phyloP scores from a whole-genome alignment of 1,284 basidiomycete species.

The Phenoliferia sp. region DNA sequence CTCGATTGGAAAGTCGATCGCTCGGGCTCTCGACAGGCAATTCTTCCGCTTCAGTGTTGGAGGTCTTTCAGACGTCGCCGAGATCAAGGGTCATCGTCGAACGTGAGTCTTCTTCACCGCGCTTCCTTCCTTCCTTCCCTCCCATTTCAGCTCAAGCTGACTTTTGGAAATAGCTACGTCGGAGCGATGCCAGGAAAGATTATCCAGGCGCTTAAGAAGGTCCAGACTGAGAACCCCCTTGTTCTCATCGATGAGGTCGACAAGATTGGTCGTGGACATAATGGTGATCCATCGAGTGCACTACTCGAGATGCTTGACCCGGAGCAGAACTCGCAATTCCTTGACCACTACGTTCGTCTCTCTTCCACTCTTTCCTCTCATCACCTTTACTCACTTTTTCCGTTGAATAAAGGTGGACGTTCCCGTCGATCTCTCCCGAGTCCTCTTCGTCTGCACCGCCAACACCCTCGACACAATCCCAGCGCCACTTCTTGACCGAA shows the following conservation, averaged over 20 bases:
- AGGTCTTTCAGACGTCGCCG: conserved; percentile 92
- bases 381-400: not conserved
- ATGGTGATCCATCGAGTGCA: conserved; percentile 92
- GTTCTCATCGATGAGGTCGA: conserved; percentile 93
- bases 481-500: conserved; percentile 78
- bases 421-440: conserved; percentile 90
- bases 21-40: conserved; percentile 73
- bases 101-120: conserved; percentile 74
- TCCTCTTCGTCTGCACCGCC: conserved; percentile 94
- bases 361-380: not conserved
- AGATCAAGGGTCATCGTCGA: conserved; percentile 96
- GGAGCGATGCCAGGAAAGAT: conserved; percentile 92
- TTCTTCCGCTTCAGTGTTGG: conserved; percentile 98
- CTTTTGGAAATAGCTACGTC: conserved; percentile 27
- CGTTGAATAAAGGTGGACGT: conserved; percentile 68
- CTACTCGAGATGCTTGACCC: conserved; percentile 97
- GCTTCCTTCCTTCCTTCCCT: not conserved
- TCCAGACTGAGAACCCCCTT: conserved; percentile 93
- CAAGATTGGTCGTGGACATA: conserved; percentile 91
- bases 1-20: conserved; percentile 73
- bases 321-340: conserved; percentile 92
- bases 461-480: conserved; percentile 95
- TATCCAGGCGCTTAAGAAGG: conserved; percentile 93
- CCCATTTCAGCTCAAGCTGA: not conserved
- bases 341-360: conserved; percentile 81